phyloP scores from a whole-genome alignment of 345 rosid genomes.

The Crucihimalaya himalaica region DNA sequence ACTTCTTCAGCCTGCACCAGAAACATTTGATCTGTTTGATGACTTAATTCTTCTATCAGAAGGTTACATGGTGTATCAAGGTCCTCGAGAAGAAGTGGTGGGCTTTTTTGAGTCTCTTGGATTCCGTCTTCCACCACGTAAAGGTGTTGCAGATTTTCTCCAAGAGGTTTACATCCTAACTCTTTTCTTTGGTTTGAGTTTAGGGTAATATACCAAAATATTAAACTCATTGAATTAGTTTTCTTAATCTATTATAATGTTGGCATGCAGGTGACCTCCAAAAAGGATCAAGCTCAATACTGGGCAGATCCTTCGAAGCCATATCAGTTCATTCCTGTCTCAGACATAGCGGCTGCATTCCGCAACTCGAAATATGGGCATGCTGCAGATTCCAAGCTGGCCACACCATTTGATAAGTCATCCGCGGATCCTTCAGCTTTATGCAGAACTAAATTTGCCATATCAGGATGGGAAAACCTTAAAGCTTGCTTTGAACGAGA shows the following conservation, averaged over 20 bases:
- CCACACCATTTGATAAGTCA: constrained; percentile 55
- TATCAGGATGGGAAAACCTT: constrained; percentile 73
- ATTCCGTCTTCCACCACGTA: constrained; percentile 73
- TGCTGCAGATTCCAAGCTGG: constrained; percentile 51
- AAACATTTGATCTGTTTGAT: constrained; percentile 90
- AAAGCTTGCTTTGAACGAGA: constrained; percentile 71
- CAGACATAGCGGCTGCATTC: constrained; percentile 77
- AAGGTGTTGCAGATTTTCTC: constrained; percentile 94
- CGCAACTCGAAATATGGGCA: constrained; percentile 60
- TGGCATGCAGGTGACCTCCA: constrained; percentile 75
- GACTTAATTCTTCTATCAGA: constrained; percentile 82
- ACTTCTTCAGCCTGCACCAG: constrained; percentile 97
- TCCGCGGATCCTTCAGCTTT: constrained; percentile 58
- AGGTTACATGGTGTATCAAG: constrained; percentile 82
- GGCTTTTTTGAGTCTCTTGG: constrained; percentile 90
- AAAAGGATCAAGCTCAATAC: constrained; percentile 93
- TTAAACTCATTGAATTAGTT: no score
- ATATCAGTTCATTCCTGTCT: constrained; percentile 58
- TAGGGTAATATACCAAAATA: no score
- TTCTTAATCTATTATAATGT: background rate
- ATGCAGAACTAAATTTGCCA: constrained; percentile 66
- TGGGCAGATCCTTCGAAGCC: constrained; percentile 87
- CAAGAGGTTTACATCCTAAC: constrained; percentile 67
- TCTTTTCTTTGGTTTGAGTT: constrained; percentile 7
- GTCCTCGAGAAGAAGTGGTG: constrained; percentile 71